Percentiles rank a stretch among this genome's conserved stretches.
Evolutionary conservation across 2,329 filamentous ascomycete species (phyloP).

Genomic region (Penicillium expansum): DNA sequence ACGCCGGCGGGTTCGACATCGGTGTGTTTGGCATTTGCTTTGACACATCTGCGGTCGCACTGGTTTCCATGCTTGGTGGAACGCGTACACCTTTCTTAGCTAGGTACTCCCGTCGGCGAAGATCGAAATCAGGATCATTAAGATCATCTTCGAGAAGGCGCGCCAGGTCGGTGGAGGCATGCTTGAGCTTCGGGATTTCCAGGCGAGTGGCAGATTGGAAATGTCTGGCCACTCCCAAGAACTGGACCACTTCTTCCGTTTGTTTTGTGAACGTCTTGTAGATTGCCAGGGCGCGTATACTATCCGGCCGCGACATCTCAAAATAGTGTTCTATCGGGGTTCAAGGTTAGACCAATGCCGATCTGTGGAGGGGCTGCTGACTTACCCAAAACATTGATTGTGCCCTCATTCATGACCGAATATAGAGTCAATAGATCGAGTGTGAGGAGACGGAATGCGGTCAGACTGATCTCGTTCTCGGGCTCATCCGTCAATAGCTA

Average conservation of each 20-base stretch:
- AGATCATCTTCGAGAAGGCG: conserved; percentile 91
- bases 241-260: conserved; percentile 89
- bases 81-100: conserved; percentile 70
- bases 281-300: conserved; percentile 84
- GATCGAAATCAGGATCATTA: conserved; percentile 90
- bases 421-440: conserved; percentile 87
- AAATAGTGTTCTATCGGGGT: conserved; percentile 78
- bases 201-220: conserved; percentile 90
- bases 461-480: conserved; percentile 95
- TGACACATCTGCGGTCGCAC: conserved; percentile 30
- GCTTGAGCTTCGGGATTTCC: conserved; percentile 94
- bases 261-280: conserved; percentile 90
- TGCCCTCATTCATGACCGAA: conserved; percentile 92
- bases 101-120: conserved; percentile 86
- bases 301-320: conserved; percentile 93
- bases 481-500: conserved; percentile 82
- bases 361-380: background rate
- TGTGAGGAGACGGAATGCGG: conserved; percentile 86
- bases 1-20: conserved; percentile 18
- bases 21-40: conserved; percentile 13
- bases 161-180: conserved; percentile 88
- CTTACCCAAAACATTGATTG: conserved; percentile 92
- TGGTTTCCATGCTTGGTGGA: conserved; percentile 51
- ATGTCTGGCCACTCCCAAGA: conserved; percentile 79
- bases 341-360: conserved; percentile 11